Evolutionary conservation across 441 rosid species (phyloP), one percentile per base, ranked within the genome.

Genomic region (Geranium incanum): DNA sequence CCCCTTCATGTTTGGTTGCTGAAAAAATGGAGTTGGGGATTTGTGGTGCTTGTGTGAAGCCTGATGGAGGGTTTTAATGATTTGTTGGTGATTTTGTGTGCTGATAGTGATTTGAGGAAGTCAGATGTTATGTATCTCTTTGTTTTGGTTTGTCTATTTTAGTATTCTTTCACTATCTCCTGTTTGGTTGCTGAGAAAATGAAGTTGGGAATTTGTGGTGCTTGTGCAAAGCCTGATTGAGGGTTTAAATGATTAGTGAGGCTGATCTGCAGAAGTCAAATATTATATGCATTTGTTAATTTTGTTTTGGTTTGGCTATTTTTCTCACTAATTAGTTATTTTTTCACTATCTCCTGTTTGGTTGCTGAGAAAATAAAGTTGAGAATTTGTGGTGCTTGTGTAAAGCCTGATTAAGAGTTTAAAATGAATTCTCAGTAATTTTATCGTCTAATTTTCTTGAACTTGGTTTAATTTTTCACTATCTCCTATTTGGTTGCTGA

Each of bases 121-220:
- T 59, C 11, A 45, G 16, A 59, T 59, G 23, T 59, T 59, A 8
- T 6, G 64, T 59, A 0, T 19, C 19, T 59, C 4, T 59, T 59
- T 19, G 6, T 59, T n/a, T 52, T 28, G 33, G 33, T 13, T 12
- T 52, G 5, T n/a, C 6, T 16, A n/a, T n/a, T 19, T n/a, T 2
- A 28, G 18, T 59, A 16, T 59, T 59, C 33, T 19, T 59, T 59
- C 64, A 59, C 64, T 59, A 59, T 59, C 52, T 59, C 66, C 67
- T 70, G 12, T 82, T 70, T 81, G 70, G 80, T 72, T 78, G 82
- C 63, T 75, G 71, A 77, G 72, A 74, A 80, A 73, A 59, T 59
- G 11, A 23, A 59, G 11, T 59, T 19, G 64, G 18, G 28, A 59
- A 59, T 59, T 57, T 18, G 64, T 59, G 64, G 12, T 6, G 64